Conservation (phyloP, 148 eudicot species). For the Cornus florida region DNA sequence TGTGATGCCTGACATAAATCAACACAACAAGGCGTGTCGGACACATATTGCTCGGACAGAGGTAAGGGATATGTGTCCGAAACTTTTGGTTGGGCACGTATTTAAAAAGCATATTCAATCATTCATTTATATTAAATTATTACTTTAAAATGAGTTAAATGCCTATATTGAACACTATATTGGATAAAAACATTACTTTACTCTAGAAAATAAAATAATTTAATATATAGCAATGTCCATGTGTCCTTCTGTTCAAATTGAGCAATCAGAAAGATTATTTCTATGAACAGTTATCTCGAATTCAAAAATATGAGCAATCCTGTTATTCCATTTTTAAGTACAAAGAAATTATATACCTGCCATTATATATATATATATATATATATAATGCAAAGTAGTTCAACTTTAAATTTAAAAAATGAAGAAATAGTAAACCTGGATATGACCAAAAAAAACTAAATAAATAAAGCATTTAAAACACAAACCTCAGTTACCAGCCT, state of each 20-base stretch:
- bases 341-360: not conserved
- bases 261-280: not conserved
- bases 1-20: no score
- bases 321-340: not conserved
- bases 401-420: not conserved
- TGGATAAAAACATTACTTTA: no score
- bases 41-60: no score
- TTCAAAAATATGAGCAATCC: not conserved
- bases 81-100: no score
- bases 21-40: no score
- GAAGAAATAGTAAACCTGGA: not conserved
- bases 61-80: no score
- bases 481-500: slow-evolving; percentile 48
- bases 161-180: no score
- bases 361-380: not conserved
- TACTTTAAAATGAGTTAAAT: no score
- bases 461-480: not conserved
- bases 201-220: no score
- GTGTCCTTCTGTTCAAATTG: not conserved
- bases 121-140: no score
- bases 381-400: not conserved
- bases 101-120: no score
- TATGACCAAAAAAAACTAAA: not conserved
- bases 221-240: no score
- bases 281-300: not conserved